phyloP scores from a whole-genome alignment of 2,329 filamentous ascomycete species.

The Trichophyton mentagrophytes region DNA sequence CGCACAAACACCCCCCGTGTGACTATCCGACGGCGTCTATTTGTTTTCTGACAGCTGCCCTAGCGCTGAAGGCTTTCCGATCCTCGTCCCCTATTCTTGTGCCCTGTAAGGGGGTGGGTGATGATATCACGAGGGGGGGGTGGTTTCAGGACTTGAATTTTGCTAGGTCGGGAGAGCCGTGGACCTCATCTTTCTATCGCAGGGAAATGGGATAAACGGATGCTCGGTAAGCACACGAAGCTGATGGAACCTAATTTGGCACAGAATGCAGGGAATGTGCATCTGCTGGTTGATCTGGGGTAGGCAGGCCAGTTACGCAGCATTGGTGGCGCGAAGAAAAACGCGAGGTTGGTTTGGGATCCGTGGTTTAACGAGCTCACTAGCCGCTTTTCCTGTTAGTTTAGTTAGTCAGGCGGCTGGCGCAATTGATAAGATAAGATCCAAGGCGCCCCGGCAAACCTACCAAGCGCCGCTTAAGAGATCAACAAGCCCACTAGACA shows the following conservation, averaged over 20 bases:
- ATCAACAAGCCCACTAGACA: no score
- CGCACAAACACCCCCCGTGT: conserved; percentile 11
- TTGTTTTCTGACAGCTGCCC: background rate
- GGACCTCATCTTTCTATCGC: conserved; percentile 4
- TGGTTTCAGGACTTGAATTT: background rate
- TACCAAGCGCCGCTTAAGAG: no score
- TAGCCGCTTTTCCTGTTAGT: background rate
- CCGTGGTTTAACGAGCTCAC: background rate
- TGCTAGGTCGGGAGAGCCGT: conserved; percentile 5
- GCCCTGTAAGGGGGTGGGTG: background rate
- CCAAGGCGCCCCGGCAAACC: background rate
- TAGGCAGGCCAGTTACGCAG: conserved; percentile 1
- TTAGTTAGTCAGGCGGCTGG: background rate
- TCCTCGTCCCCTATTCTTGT: background rate
- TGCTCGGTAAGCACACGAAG: background rate
- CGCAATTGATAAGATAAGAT: conserved; percentile 6
- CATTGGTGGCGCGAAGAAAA: conserved; percentile 1
- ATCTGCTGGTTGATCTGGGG: conserved; percentile 3
- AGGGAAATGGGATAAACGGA: background rate
- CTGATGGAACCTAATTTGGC: background rate
- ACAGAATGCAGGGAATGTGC: background rate
- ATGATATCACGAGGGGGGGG: background rate
- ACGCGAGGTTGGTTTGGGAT: conserved; percentile 3
- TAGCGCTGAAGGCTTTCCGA: background rate
- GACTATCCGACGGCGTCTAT: background rate